Conservation (phyloP, 2,329 filamentous ascomycete genomes). For the Ampelomyces quisqualis region DNA sequence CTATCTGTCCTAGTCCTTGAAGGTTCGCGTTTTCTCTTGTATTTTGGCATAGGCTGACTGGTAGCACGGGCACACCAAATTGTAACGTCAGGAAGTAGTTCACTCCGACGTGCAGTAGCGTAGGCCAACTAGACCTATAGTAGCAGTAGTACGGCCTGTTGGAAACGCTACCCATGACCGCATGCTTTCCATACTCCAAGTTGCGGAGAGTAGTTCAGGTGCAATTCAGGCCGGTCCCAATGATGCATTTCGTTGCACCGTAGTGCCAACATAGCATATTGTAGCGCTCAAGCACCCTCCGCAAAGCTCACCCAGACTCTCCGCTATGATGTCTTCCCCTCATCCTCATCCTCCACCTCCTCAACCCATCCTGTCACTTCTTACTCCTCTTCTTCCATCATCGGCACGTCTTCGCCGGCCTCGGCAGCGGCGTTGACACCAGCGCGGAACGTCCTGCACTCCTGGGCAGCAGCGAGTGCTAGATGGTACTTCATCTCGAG, state of each 20-base stretch:
- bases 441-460: constrained; percentile 19
- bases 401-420: constrained; percentile 1
- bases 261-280: neutral
- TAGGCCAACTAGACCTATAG: too few species aligned
- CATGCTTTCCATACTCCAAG: constrained; percentile 88
- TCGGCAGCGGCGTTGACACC: constrained; percentile 6
- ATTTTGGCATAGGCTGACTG: too few species aligned
- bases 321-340: neutral
- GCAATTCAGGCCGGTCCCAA: too few species aligned
- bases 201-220: too few species aligned
- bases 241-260: neutral
- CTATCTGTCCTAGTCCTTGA: too few species aligned
- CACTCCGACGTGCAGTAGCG: too few species aligned
- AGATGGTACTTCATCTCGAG: constrained; percentile 27
- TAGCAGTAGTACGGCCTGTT: too few species aligned
- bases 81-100: too few species aligned
- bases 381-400: constrained; percentile 7
- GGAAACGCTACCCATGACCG: too few species aligned
- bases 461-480: constrained; percentile 24
- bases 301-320: constrained; percentile 1
- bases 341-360: constrained; percentile 1
- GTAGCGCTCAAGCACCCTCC: neutral
- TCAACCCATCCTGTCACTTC: constrained; percentile 3
- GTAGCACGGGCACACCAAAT: too few species aligned
- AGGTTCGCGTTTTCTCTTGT: too few species aligned